phyloP scores from a whole-genome alignment of 2,329 filamentous ascomycete genomes.

The Polychaeton citri region DNA sequence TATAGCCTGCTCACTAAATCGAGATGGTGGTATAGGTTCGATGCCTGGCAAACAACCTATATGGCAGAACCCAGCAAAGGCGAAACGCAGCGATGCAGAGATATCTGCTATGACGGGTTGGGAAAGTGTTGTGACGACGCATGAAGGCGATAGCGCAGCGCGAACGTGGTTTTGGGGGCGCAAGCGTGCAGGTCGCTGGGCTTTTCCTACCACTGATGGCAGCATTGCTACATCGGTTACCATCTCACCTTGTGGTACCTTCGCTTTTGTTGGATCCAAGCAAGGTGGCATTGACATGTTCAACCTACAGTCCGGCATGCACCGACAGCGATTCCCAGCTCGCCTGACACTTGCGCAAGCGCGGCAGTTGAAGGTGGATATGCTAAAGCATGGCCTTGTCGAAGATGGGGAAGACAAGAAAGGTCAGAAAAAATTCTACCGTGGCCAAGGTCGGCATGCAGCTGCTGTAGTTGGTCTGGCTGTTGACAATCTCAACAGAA shows the following conservation, averaged over 20 bases:
- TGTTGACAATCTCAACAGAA: constrained; percentile 79
- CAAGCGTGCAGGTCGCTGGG: constrained; percentile 85
- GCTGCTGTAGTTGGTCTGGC: constrained; percentile 73
- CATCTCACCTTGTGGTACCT: constrained; percentile 84
- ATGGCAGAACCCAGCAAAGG: constrained; percentile 62
- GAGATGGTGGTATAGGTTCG: constrained; percentile 85
- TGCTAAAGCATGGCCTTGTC: constrained; percentile 20
- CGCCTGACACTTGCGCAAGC: constrained; percentile 65
- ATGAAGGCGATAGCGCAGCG: constrained; percentile 70
- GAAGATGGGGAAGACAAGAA: constrained; percentile 26
- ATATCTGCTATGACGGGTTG: constrained; percentile 72
- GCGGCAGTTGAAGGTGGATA: constrained; percentile 54
- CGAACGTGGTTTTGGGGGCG: constrained; percentile 98
- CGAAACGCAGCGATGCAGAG: constrained; percentile 55
- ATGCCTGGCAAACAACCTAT: constrained; percentile 64
- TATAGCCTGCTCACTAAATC: constrained; percentile 81
- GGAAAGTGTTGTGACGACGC: constrained; percentile 93
- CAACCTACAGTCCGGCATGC: constrained; percentile 85
- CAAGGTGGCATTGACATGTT: constrained; percentile 83
- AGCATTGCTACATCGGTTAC: constrained; percentile 72
- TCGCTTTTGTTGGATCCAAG: constrained; percentile 77
- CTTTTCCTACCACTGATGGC: constrained; percentile 72
- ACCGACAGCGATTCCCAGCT: constrained; percentile 78
- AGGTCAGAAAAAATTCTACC: constrained; percentile 26
- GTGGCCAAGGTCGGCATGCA: constrained; percentile 58